Base-by-base conservation (phyloP, 495 filamentous ascomycete genomes). In the Neurospora intermedia region DNA sequence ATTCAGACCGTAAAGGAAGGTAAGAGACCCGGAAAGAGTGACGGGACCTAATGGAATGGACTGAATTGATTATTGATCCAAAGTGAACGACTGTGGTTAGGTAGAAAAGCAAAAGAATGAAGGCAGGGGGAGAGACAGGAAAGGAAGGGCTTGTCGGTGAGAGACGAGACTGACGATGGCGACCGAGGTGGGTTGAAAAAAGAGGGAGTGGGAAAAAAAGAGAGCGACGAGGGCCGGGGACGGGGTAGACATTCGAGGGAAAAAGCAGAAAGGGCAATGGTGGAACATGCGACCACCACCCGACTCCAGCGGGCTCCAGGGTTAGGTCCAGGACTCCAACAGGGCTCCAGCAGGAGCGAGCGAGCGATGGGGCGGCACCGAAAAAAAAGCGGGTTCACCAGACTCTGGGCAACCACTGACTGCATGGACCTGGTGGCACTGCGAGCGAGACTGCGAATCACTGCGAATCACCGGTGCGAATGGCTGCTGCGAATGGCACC, bases 11-110 rank as follows among this genome's bases (percentile, higher is more conserved):
- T 66, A 31, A 81, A 81, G 75, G 74, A 80, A 79, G 72, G 76
- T 76, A 76, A 77, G 71, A 70, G 76, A 78, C 73, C 81, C 81
- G 81, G 73, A 83, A 83, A 76, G 81, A 82, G 76, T 82, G 81
- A 79, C 77, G 81, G 80, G 75, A 74, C 71, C 75, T 77, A 43
- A 43, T 69, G 62, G 71, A 78, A 72, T 71, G 74, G 77, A 77
- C 71, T 76, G 73, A 80, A 78, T 74, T 70, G 73, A 70, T 78
- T 43, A 74, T 77, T 82, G 54, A 66, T 66, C 73, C 76, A 81
- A 38, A 83, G 81, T 74, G 81, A 83, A 79, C 77, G 81, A 83
- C 81, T 81, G 77, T 80, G 80, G 80, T 80, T 78, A 81, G 80
- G 79, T 78, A 81, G 80, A 77, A 79, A 80, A 81, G 77, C 74